Evolutionary conservation across 495 filamentous ascomycete species (phyloP), one percentile per base, ranked within the genome.

Genomic region (Aspergillus kassunensis): DNA sequence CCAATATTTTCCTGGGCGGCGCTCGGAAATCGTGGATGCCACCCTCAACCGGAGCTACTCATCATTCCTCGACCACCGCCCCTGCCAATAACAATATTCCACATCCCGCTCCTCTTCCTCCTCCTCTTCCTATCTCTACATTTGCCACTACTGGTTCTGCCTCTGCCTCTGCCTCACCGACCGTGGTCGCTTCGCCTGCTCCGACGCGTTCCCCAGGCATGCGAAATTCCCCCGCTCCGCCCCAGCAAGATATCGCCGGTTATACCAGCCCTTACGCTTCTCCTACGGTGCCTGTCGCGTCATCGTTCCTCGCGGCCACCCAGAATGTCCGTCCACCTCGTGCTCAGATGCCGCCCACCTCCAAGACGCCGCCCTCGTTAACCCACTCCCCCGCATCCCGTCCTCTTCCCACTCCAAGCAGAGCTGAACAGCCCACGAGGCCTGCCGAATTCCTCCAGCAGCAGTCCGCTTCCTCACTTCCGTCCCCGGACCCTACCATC

Each of bases 11-110:
- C 67, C 71, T 89, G 46, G 83, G 85, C 34, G 77, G 81, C 37
- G 72, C 72, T 51, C 81, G 81, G 62, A 85, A 77, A 57, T 71
- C 81, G 61, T 91, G 89, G 89, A 86, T 90, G 77, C 20, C 49
- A 51, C 36, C 57, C 57, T 11, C 12, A 37, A 24, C 29, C 19
- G 19, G 8, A 19, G 20, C 13, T 24, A 41, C 11, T 27, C 16
- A 13, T 24, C 30, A 4, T 23, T n/a, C n/a, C n/a, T n/a, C n/a
- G 11, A 16, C 35, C 23, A 20, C 34, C 15, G 19, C 29, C 20
- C 15, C 16, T 40, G 30, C n/a, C n/a, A n/a, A n/a, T 18, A 25
- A 54, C n/a, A 50, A 44, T 15, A 49, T 23, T 33, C 13, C 49
- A 11, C 15, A 21, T 49, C 10, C 50, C 19, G 43, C 47, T 33